These are phyloP conservation scores for Endotrypanum monterogeii DNA, from an alignment of 208 protist genomes.

Conservation along the genomic window DNA sequence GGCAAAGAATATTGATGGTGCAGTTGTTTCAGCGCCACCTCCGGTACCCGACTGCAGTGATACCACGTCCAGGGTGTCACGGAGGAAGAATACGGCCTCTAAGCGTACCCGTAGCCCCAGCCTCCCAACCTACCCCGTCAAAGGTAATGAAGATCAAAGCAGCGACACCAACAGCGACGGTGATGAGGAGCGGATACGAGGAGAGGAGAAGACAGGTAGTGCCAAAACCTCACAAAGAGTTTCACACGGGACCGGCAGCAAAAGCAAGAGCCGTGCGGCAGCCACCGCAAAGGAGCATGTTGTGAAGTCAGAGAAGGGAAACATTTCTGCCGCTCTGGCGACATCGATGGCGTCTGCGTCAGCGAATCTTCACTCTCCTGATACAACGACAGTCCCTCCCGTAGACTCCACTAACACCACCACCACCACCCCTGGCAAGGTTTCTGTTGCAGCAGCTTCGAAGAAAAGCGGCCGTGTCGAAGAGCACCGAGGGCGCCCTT, in stretches of 20 bases:
- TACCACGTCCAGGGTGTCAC: background rate
- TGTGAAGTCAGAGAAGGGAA: background rate
- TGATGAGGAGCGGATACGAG: background rate
- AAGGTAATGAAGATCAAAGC: conserved; percentile 4
- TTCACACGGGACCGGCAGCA: too few species aligned
- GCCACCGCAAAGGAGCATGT: background rate
- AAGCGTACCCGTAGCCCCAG: conserved; percentile 17
- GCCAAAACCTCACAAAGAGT: background rate
- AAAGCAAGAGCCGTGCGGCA: background rate
- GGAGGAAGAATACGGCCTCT: background rate
- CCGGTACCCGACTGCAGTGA: background rate
- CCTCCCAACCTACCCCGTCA: background rate
- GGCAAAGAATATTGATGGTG: background rate
- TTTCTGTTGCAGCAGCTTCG: background rate
- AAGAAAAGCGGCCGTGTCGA: conserved; percentile 14
- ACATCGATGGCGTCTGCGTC: background rate
- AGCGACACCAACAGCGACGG: conserved; percentile 1
- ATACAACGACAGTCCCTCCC: background rate
- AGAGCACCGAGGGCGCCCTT: conserved; percentile 28
- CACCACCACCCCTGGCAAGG: background rate
- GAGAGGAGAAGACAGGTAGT: background rate
- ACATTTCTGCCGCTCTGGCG: background rate
- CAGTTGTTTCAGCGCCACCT: background rate
- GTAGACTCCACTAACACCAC: background rate
- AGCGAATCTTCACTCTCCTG: background rate